Conservation (phyloP, 768 basidiomycete genomes). For the Termitomyces sp. region DNA sequence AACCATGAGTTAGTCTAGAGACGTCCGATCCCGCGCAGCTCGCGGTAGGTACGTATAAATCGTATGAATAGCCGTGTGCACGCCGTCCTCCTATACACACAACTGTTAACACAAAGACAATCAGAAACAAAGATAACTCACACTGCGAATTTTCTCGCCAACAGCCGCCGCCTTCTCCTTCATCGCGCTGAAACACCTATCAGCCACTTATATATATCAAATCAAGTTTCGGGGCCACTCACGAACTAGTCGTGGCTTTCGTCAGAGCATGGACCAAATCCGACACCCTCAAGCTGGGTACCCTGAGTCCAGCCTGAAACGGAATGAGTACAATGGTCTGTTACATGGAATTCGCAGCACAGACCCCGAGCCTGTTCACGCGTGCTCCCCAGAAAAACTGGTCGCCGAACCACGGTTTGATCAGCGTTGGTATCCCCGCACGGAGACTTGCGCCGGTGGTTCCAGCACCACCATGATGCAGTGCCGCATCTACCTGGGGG, state of each 20-base stretch:
- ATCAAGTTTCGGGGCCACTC: conserved; percentile 13
- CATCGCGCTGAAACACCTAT: conserved; percentile 36
- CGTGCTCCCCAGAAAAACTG: conserved; percentile 62
- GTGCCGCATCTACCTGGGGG: conserved; percentile 51
- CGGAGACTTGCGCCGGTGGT: conserved; percentile 65
- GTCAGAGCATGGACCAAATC: conserved; percentile 51
- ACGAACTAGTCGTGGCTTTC: conserved; percentile 50
- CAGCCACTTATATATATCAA: neutral
- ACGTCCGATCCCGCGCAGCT: conserved; percentile 23
- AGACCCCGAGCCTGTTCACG: conserved; percentile 57
- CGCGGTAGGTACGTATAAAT: conserved; percentile 49
- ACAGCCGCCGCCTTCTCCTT: conserved; percentile 50
- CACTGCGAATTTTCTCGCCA: conserved; percentile 28
- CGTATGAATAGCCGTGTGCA: conserved; percentile 47
- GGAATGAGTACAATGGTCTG: neutral
- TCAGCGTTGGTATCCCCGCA: conserved; percentile 60
- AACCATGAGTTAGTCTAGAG: conserved; percentile 4
- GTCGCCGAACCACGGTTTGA: conserved; percentile 70
- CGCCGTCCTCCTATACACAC: conserved; percentile 49
- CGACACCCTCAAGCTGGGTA: conserved; percentile 37
- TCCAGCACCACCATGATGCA: conserved; percentile 69
- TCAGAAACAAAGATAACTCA: conserved; percentile 12
- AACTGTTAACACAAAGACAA: neutral
- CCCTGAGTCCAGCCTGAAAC: conserved; percentile 41
- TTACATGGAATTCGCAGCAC: conserved; percentile 14